Percentiles rank a stretch among this genome's conserved stretches.
These are phyloP conservation scores for Colletotrichum paranaense DNA, from an alignment of 2,329 filamentous ascomycete genomes.

Conservation along the genomic window DNA sequence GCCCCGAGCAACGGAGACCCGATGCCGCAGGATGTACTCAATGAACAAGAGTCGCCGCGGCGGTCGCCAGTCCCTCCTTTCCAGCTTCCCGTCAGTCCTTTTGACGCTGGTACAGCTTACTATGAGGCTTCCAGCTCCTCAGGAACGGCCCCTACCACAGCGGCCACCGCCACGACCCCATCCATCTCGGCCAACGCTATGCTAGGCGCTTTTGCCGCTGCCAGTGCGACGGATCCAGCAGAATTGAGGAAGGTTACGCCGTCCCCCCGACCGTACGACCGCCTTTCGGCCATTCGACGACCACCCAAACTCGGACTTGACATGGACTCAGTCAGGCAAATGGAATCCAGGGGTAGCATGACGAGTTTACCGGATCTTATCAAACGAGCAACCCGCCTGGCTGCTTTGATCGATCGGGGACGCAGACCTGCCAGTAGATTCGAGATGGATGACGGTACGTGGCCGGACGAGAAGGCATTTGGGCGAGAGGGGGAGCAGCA, in stretches of 20 bases:
- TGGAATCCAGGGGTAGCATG: conserved; percentile 86
- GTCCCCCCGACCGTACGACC: conserved; percentile 51
- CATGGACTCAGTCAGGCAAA: conserved; percentile 83
- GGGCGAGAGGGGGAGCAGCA: conserved; percentile 52
- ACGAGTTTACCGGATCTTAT: conserved; percentile 95
- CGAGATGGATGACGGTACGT: conserved; percentile 61
- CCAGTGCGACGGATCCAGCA: conserved; percentile 56
- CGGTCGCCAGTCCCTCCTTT: conserved; percentile 52
- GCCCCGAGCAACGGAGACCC: conserved; percentile 35
- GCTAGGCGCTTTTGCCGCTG: conserved; percentile 61
- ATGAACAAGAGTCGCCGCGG: conserved; percentile 42
- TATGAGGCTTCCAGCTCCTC: conserved; percentile 59
- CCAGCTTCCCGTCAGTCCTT: conserved; percentile 47
- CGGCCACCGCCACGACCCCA: conserved; percentile 39
- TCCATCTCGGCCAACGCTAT: conserved; percentile 57
- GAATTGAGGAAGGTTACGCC: conserved; percentile 42
- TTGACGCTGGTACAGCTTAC: conserved; percentile 58
- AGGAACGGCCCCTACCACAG: conserved; percentile 49
- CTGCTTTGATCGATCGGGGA: conserved; percentile 88
- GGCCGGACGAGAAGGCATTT: conserved; percentile 56
- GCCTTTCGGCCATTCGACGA: conserved; percentile 66
- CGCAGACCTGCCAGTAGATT: conserved; percentile 71
- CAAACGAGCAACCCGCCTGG: conserved; percentile 84
- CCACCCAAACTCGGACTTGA: conserved; percentile 77
- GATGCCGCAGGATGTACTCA: conserved; percentile 18